Base-by-base conservation (phyloP, 805 yeast species). In the Barnettozyma siamensis region DNA sequence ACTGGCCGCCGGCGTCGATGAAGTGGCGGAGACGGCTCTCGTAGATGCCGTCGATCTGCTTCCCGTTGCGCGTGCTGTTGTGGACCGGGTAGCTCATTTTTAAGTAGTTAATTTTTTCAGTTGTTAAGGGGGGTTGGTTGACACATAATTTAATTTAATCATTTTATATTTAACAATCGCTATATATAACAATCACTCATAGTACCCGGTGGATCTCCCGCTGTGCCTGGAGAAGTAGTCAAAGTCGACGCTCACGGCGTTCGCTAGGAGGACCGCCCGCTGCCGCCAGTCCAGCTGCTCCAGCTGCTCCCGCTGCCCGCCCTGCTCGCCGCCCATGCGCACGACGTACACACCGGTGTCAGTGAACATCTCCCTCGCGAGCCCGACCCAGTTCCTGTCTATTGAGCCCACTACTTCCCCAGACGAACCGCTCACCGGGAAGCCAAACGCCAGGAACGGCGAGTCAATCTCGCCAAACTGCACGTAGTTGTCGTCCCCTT, bases 181-280 rank as follows among this genome's bases (percentile, higher is more conserved):
- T 21, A 21, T 7, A 21, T 21, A 21, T 21, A 7, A 7, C 9
- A 9, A 29, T 15, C 18, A 37, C 3, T 41, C 43, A 27, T 35
- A 37, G 16, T 31, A 40, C 4, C 43, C 43, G 24, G 18, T 33
- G 15, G 19, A 47, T 24, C 69, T 66, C 18, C 73, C 71, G 30
- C 79, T 71, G 59, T 89, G 97, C 59, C 98, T 75, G n/a, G 96
- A 86, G 63, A 93, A 93, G 65, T 89, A 93, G 63, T 93, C 99
- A 62, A 88, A 93, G 62, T 93, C 99, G 45, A 93, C 83, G 44
- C 95, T 83, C 2, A 93, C 82, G 0, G 97, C 95, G 46, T 83
- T 85, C 0, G 88, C 95, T 41, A 93, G 67, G 60, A 93, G 56
- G 1, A 88, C 78, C 0, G 96, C 96, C 50, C 95, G 75, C 61